phyloP scores from a whole-genome alignment of 148 eudicot species.

The Camellia japonica region DNA sequence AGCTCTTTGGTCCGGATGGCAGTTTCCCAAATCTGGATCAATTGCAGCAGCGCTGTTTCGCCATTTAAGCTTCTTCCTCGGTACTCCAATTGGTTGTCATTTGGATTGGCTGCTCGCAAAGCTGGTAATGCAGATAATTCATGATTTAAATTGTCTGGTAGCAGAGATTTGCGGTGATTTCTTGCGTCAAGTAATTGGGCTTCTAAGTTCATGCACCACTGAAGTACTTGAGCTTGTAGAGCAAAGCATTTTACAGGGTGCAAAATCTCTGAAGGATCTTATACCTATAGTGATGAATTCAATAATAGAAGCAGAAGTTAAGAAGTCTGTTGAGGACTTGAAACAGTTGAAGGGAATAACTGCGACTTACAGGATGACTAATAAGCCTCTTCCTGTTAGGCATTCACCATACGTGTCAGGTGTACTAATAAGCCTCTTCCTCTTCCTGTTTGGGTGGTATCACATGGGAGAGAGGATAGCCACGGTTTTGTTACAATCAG shows the following conservation, averaged over 20 bases:
- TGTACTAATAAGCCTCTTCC: too few relatives aligned
- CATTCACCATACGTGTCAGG: constrained; percentile 85
- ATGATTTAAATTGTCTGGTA: constrained; percentile 68
- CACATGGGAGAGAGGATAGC: too few relatives aligned
- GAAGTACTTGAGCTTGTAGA: constrained; percentile 77
- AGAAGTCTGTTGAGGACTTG: constrained; percentile 85
- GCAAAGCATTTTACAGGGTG: constrained; percentile 81
- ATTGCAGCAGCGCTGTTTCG: constrained; percentile 67
- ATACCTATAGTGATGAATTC: constrained; percentile 48
- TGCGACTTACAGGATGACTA: constrained; percentile 89
- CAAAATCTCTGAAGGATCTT: constrained; percentile 57
- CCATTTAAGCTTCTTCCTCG: too few relatives aligned
- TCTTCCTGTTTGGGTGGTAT: too few relatives aligned
- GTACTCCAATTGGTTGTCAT: too few relatives aligned
- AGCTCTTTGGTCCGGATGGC: constrained; percentile 73
- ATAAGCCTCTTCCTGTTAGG: constrained; percentile 85
- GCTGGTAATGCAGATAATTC: constrained; percentile 88
- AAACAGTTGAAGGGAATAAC: constrained; percentile 84
- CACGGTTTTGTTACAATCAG: too few relatives aligned
- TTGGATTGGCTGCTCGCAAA: too few relatives aligned
- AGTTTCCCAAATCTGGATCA: constrained; percentile 59
- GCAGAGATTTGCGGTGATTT: constrained; percentile 59
- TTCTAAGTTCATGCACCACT: constrained; percentile 66
- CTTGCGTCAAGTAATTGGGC: constrained; percentile 54
- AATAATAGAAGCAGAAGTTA: constrained; percentile 62